Conservation (phyloP, 352 stramenopile species). For the Globisporangium orthogonon region DNA sequence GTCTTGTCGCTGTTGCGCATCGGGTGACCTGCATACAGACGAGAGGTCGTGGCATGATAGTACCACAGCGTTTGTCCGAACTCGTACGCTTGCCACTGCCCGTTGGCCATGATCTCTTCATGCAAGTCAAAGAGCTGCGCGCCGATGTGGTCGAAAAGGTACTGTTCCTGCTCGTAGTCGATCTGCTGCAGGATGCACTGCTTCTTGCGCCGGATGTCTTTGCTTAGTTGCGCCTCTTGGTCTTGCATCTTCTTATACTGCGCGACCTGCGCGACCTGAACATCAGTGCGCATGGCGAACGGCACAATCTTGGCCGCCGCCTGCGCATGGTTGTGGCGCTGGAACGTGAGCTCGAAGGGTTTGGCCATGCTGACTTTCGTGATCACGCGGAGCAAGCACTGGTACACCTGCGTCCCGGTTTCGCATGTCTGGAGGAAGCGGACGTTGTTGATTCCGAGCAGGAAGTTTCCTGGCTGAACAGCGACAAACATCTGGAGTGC, state of each 20-base stretch:
- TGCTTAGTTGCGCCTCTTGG: constrained; percentile 25
- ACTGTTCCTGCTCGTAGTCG: constrained; percentile 47
- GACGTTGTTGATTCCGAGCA: constrained; percentile 44
- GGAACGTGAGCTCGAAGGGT: constrained; percentile 44
- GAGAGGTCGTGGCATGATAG: constrained; percentile 28
- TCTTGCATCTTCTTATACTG: constrained; percentile 32
- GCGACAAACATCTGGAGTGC: constrained; percentile 27
- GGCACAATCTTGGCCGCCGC: constrained; percentile 45
- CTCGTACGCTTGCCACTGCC: constrained; percentile 58
- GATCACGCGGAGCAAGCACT: constrained; percentile 20
- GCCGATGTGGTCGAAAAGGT: constrained; percentile 40
- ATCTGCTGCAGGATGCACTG: constrained; percentile 57
- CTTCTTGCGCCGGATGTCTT: constrained; percentile 36
- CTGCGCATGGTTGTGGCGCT: constrained; percentile 47
- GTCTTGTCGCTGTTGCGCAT: constrained; percentile 40
- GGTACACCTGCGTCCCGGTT: constrained; percentile 25
- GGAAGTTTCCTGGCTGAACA: constrained; percentile 35
- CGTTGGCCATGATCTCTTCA: constrained; percentile 36
- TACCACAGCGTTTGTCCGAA: constrained; percentile 60
- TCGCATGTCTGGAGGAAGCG: constrained; percentile 21
- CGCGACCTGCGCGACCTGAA: constrained; percentile 40
- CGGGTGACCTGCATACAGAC: constrained; percentile 48
- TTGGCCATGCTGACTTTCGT: constrained; percentile 26
- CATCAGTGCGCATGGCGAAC: constrained; percentile 46
- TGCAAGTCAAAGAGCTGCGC: constrained; percentile 33